Evolutionary conservation across 371 early-diverging fungal genomes (phyloP).

Genomic region (Massospora cicadina): DNA sequence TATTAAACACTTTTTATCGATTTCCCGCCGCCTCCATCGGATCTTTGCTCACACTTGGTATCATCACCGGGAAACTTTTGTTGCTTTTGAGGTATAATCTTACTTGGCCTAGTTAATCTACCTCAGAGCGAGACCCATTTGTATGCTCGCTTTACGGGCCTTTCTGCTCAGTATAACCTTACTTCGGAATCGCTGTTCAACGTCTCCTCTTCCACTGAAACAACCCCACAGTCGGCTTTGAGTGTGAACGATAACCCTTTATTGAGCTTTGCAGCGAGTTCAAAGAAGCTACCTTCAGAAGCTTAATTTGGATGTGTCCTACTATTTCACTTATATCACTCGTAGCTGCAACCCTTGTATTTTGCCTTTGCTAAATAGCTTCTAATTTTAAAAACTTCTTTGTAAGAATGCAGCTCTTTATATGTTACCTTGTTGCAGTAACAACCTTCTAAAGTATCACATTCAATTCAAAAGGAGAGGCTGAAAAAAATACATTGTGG

Average conservation of each 20-base stretch:
- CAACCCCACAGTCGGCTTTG: background rate
- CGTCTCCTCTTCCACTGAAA: slow-evolving; percentile 25
- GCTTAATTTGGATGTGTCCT: too few species aligned
- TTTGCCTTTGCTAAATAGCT: too few species aligned
- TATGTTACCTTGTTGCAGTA: too few species aligned
- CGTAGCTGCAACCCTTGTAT: too few species aligned
- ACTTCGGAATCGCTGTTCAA: slow-evolving; percentile 40
- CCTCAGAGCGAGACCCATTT: slow-evolving; percentile 45
- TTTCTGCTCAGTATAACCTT: slow-evolving; percentile 41
- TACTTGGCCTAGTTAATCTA: background rate
- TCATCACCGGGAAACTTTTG: slow-evolving; percentile 77
- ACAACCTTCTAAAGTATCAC: too few species aligned
- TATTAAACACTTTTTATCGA: slow-evolving; percentile 64
- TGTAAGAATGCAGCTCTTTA: too few species aligned
- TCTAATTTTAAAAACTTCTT: too few species aligned
- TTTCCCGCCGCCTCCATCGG: slow-evolving; percentile 81
- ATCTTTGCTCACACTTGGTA: slow-evolving; percentile 89
- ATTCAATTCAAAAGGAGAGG: too few species aligned
- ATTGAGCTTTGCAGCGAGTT: background rate
- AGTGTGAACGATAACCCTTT: background rate
- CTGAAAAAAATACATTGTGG: too few species aligned
- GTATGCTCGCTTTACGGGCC: slow-evolving; percentile 55
- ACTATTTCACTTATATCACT: too few species aligned
- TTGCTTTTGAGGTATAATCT: slow-evolving; percentile 49
- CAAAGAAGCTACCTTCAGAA: background rate